phyloP scores from a whole-genome alignment of 140 eudicot genomes.

The Anethum foeniculum region DNA sequence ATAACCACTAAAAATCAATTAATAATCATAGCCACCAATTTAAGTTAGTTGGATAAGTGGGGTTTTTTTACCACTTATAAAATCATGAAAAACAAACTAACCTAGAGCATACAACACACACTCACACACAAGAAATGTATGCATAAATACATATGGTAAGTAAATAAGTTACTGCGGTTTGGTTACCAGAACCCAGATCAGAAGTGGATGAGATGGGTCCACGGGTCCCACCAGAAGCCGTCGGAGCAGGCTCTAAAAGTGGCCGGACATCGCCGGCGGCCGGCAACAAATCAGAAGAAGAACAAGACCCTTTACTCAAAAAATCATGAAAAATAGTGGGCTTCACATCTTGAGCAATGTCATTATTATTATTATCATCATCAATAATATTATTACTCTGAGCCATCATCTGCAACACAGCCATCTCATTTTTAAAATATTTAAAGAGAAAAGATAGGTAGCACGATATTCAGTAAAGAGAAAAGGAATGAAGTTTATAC shows the following conservation, averaged over 20 bases:
- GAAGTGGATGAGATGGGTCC: conserved; percentile 66
- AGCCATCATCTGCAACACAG: conserved; percentile 44
- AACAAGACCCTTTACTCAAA: conserved; percentile 42
- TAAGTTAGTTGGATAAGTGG: neutral
- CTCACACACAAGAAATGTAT: neutral
- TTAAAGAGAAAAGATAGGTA: conserved; percentile 10
- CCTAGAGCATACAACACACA: neutral
- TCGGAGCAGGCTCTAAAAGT: conserved; percentile 32
- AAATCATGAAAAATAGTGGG: conserved; percentile 75
- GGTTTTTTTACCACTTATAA: neutral
- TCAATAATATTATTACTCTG: conserved; percentile 5
- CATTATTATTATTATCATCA: conserved; percentile 15
- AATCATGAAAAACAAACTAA: neutral
- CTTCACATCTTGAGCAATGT: conserved; percentile 37
- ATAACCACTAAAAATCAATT: conserved; percentile 17
- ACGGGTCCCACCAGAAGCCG: conserved; percentile 49
- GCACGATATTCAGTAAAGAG: conserved; percentile 33
- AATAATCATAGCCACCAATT: neutral
- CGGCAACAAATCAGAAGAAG: conserved; percentile 27
- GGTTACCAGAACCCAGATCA: conserved; percentile 85
- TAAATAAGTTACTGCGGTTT: neutral
- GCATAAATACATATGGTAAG: neutral
- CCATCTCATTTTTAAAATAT: conserved; percentile 32
- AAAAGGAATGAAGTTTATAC: conserved; percentile 21
- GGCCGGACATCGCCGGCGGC: conserved; percentile 25